These are phyloP conservation scores for Xylaria sp. DNA, from an alignment of 2,329 filamentous ascomycete genomes.

Conservation along the genomic window DNA sequence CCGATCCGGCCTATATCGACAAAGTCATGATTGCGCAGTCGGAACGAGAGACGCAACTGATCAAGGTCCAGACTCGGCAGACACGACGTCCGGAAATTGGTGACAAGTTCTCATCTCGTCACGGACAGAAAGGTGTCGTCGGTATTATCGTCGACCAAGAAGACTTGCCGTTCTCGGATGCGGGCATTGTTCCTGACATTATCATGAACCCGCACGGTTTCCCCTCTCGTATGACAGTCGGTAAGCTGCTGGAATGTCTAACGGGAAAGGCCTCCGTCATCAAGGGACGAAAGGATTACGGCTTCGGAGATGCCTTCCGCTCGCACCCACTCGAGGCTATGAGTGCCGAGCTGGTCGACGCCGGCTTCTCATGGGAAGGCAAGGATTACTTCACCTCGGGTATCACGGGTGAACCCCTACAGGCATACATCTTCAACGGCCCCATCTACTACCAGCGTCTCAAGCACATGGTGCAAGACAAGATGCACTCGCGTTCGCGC, in stretches of 20 bases:
- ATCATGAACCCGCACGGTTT: conserved; percentile 99
- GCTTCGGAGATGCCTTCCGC: conserved; percentile 74
- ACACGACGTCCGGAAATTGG: conserved; percentile 91
- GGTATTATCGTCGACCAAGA: conserved; percentile 95
- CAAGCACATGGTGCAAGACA: conserved; percentile 99
- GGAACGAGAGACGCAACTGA: conserved; percentile 75
- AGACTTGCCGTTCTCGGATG: conserved; percentile 92
- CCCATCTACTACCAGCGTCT: conserved; percentile 99
- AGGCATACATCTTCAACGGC: conserved; percentile 96
- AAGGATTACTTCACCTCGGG: conserved; percentile 96
- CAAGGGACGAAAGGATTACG: conserved; percentile 80
- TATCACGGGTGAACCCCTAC: conserved; percentile 87
- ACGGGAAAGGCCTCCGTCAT: conserved; percentile 91
- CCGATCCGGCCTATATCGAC: conserved; percentile 85
- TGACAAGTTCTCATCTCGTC: conserved; percentile 97
- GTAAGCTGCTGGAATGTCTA: conserved; percentile 92
- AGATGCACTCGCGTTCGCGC: conserved; percentile 93
- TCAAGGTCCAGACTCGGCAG: conserved; percentile 96
- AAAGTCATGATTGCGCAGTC: conserved; percentile 92
- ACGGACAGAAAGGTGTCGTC: conserved; percentile 96
- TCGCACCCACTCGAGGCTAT: conserved; percentile 82
- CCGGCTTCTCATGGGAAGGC: conserved; percentile 93
- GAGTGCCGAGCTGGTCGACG: conserved; percentile 73
- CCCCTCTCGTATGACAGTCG: conserved; percentile 98
- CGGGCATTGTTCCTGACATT: conserved; percentile 89